phyloP scores from a whole-genome alignment of 2,329 filamentous ascomycete genomes.

The Ophiosphaerella narmari region DNA sequence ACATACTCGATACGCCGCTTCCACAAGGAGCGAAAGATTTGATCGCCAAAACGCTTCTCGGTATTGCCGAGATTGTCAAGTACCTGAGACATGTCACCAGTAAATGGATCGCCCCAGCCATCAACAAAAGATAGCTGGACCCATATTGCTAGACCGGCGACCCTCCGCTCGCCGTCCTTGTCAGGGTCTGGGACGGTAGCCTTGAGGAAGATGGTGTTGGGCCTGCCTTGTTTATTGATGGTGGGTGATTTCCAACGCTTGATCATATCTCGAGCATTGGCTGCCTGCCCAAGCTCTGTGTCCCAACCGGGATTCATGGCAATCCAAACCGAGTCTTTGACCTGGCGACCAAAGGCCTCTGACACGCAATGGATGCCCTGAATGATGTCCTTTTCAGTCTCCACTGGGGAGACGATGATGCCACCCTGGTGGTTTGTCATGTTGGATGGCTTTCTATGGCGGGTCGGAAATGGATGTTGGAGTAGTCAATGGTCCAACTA shows the following conservation, averaged over 20 bases:
- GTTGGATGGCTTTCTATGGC: neutral
- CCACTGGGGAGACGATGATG: conserved; percentile 20
- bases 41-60: conserved; percentile 54
- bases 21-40: conserved; percentile 53
- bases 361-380: conserved; percentile 40
- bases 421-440: conserved; percentile 19
- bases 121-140: conserved; percentile 56
- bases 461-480: neutral
- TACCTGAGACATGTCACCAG: conserved; percentile 15
- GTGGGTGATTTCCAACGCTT: conserved; percentile 50
- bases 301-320: conserved; percentile 61
- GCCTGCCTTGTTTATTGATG: conserved; percentile 50
- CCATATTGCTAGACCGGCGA: conserved; percentile 64
- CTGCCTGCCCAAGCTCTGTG: conserved; percentile 50
- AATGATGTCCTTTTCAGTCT: conserved; percentile 28
- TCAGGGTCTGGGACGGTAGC: conserved; percentile 52
- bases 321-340: conserved; percentile 57
- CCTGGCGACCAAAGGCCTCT: conserved; percentile 57
- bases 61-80: conserved; percentile 47
- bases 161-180: conserved; percentile 24
- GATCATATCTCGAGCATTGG: conserved; percentile 46
- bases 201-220: conserved; percentile 60
- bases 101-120: conserved; percentile 53
- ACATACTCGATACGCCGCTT: conserved; percentile 48
- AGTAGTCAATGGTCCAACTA: too few species aligned